phyloP scores from a whole-genome alignment of 2,329 filamentous ascomycete species.

The Curvularia sp. region DNA sequence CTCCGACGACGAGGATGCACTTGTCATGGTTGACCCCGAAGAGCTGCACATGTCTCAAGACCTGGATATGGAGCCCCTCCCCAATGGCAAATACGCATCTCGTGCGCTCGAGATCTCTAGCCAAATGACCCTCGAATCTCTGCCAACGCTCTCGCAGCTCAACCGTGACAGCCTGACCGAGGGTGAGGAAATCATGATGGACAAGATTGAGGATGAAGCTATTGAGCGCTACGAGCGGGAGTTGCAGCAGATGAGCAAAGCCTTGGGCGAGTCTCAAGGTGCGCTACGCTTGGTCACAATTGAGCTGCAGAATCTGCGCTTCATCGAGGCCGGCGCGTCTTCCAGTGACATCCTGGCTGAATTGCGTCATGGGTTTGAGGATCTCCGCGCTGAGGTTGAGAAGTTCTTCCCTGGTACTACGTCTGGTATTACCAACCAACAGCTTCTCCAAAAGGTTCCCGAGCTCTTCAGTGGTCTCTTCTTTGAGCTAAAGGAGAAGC shows the following conservation, averaged over 20 bases:
- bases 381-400: constrained; percentile 52
- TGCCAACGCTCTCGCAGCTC: constrained; percentile 35
- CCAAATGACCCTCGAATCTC: constrained; percentile 41
- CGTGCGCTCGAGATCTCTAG: constrained; percentile 40
- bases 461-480: constrained; percentile 51
- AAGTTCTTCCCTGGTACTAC: constrained; percentile 52
- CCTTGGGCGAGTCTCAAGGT: constrained; percentile 52
- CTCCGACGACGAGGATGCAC: constrained; percentile 41
- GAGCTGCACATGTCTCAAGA: constrained; percentile 45
- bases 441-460: constrained; percentile 50
- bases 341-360: constrained; percentile 48
- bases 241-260: constrained; percentile 48
- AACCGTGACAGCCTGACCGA: constrained; percentile 38
- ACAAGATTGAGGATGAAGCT: constrained; percentile 48
- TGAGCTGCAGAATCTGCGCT: constrained; percentile 54
- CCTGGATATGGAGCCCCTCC: constrained; percentile 35
- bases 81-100: constrained; percentile 39
- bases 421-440: constrained; percentile 48
- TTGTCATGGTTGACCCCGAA: constrained; percentile 45
- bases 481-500: constrained; percentile 44
- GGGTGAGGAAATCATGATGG: constrained; percentile 27
- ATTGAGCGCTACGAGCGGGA: constrained; percentile 50
- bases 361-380: constrained; percentile 54
- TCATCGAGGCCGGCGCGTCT: constrained; percentile 45
- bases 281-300: constrained; percentile 54